Evolutionary conservation across 306 rosid species (phyloP), one percentile per base, ranked within the genome.

Genomic region (Rosa rugosa): DNA sequence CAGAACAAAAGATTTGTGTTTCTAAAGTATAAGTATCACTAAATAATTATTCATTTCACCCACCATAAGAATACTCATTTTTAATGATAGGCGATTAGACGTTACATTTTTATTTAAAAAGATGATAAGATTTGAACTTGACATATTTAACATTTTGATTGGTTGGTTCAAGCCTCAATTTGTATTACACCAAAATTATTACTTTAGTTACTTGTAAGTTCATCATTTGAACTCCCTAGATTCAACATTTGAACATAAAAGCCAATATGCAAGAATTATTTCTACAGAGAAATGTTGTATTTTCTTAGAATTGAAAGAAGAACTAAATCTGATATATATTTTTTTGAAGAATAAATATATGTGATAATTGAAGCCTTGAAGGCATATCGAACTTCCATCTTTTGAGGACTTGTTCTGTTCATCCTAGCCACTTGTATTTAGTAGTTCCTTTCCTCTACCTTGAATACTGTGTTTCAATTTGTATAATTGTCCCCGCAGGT

Each of bases 401-500:
- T 20, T 72, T 50, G 20, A 49, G 63, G 64, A 16, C 36, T 16
- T 17, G n/a, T 72, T 51, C 64, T 34, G 54, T n/a, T n/a, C 64
- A 72, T 34, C 20, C 64, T 14, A 63, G 41, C 68, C 45, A 46
- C 25, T 47, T 31, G 63, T 72, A 49, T 57, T 22, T 79, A 46
- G 20, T 50, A 63, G 23, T 31, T 62, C 6, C 53, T 56, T 18
- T 69, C 64, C 14, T 46, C 25, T 54, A 25, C 44, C 66, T 41
- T 77, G 75, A 50, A 67, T 38, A 22, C 34, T 45, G 62, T 62
- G 66, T 49, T 63, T 63, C n/a, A 13, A 63, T 63, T 72, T 47
- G 56, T 36, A 67, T 54, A 56, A 67, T 20, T 65, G 49, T 44
- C 22, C 74, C 70, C 14, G 72, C 71, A 71, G 60, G 62, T 40